Evolutionary conservation across 257 asterid species (phyloP).

Genomic region (Solanum rostratum): DNA sequence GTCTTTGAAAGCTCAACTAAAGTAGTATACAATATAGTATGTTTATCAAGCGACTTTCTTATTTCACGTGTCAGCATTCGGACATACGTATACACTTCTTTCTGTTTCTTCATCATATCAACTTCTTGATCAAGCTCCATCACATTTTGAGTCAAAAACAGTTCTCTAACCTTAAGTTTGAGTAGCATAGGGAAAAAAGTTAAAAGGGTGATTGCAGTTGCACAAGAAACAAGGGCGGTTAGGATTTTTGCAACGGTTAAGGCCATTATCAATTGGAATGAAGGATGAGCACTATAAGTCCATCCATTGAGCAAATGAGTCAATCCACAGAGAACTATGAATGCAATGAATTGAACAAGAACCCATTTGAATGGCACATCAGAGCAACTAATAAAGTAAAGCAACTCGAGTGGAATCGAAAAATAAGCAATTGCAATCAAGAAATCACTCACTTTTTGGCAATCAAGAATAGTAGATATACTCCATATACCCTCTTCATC

Average conservation of each 20-base stretch:
- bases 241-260: slow-evolving; percentile 28
- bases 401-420: slow-evolving; percentile 32
- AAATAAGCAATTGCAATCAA: slow-evolving; percentile 39
- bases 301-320: slow-evolving; percentile 34
- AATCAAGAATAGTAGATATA: slow-evolving; percentile 17
- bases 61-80: slow-evolving; percentile 34
- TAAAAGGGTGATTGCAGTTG: slow-evolving; percentile 34
- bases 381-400: slow-evolving; percentile 29
- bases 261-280: slow-evolving; percentile 30
- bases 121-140: slow-evolving; percentile 35
- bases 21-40: slow-evolving; percentile 29
- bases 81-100: slow-evolving; percentile 31
- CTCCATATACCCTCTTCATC: slow-evolving; percentile 33
- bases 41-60: slow-evolving; percentile 36
- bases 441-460: slow-evolving; percentile 32
- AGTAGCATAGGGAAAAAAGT: slow-evolving; percentile 28
- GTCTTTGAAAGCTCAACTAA: slow-evolving; percentile 34
- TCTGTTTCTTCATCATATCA: slow-evolving; percentile 31
- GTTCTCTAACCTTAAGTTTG: slow-evolving; percentile 32
- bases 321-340: slow-evolving; percentile 36
- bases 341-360: slow-evolving; percentile 29
- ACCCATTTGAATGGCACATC: slow-evolving; percentile 42
- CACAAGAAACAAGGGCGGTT: slow-evolving; percentile 36
- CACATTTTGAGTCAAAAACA: slow-evolving; percentile 31
- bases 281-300: slow-evolving; percentile 23